Base-by-base conservation (phyloP, 352 stramenopile genomes). In the Pythium sp. region DNA sequence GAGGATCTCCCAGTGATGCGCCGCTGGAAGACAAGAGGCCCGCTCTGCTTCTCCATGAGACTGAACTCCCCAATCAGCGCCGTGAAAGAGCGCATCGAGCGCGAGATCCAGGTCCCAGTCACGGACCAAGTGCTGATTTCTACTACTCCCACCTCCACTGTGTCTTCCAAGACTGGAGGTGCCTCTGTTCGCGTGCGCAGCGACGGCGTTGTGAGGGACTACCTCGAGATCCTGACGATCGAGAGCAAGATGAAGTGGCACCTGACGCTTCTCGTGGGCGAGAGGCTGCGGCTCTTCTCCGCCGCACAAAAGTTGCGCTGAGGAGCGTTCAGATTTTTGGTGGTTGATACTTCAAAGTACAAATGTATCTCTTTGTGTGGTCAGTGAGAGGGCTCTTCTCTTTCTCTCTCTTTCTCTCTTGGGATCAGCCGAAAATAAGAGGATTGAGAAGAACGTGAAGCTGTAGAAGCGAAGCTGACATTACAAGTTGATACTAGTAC, bases 191-290 rank as follows among this genome's bases (percentile, higher is more conserved):
- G 63, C 5, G 51, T 73, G 24, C 46, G 68, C 22, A 67, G 58
- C 30, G 36, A 66, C 5, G 51, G 41, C 5, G 14, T 9, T 4
- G 43, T 74, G 14, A 53, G 53, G 41, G 49, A 67, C n/a, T 64
- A 65, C 28, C 22, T 68, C 6, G 65, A 72, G 34, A 32, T 62
- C 26, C 46, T 67, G 61, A 26, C 55, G 28, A 26, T 18, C 7
- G 56, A 43, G n/a, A 57, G 41, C 57, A 51, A 43, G 9, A 60
- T 34, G 26, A 46, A 55, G 72, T 81, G 72, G 72, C 67, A 64
- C 18, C 30, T 83, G 18, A 73, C 64, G 20, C 49, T 83, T 32
- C 53, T 83, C 36, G 69, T 81, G 46, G 73, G 72, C 3, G 74
- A 80, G 64, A 78, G 68, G 38, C 43, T 81, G 54, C 66, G 62